Percentiles rank a stretch among this genome's conserved stretches.
phyloP scores from a whole-genome alignment of 257 asterid genomes.

The Scutellaria galericulata region DNA sequence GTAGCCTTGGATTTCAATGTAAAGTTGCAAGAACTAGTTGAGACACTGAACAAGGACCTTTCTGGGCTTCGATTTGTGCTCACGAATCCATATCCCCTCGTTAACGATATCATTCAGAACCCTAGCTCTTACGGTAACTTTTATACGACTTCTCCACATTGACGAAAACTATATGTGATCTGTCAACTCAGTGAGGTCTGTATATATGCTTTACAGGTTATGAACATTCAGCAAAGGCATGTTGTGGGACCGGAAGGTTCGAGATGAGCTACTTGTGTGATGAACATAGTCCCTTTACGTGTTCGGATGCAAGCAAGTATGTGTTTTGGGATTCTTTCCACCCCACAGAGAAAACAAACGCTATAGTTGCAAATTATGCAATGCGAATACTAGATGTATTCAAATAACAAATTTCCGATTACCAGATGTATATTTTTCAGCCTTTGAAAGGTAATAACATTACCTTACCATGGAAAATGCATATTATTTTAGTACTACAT shows the following conservation, averaged over 20 bases:
- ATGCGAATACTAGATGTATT: conserved; percentile 43
- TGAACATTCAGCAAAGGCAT: conserved; percentile 57
- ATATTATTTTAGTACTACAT: neutral
- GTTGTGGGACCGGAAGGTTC: conserved; percentile 74
- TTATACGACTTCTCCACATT: neutral
- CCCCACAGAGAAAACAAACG: conserved; percentile 71
- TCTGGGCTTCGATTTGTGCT: conserved; percentile 61
- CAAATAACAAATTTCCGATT: conserved; percentile 4
- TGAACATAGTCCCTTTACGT: conserved; percentile 56
- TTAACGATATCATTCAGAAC: conserved; percentile 10
- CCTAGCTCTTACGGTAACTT: conserved; percentile 51
- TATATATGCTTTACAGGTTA: conserved; percentile 50
- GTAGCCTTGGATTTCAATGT: conserved; percentile 66
- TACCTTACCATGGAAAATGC: conserved; percentile 5
- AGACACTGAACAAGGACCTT: conserved; percentile 51
- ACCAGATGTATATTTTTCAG: conserved; percentile 13
- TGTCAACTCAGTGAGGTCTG: neutral
- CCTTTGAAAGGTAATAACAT: neutral
- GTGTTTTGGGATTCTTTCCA: conserved; percentile 89
- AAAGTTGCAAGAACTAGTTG: conserved; percentile 47
- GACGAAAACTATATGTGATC: neutral
- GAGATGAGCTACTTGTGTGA: conserved; percentile 73
- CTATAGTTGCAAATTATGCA: conserved; percentile 54
- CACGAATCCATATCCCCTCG: conserved; percentile 51
- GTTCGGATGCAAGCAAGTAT: conserved; percentile 64